Evolutionary conservation across 805 yeast genomes (phyloP).

Genomic region (Hanseniaspora nectarophila): DNA sequence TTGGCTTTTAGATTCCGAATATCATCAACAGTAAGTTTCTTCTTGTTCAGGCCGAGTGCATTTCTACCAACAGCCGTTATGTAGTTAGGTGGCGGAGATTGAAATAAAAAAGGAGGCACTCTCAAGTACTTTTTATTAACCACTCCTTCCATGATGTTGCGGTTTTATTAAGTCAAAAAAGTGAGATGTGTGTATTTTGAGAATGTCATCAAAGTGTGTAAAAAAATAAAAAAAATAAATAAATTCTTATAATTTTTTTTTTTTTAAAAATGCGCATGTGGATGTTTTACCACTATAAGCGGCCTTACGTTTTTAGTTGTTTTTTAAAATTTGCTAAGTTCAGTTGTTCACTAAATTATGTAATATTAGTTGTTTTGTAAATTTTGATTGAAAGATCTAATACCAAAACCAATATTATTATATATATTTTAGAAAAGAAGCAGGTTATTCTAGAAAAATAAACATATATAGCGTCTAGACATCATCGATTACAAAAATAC

Average conservation of each 20-base stretch:
- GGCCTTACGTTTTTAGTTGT: background rate
- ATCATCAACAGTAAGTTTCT: slow-evolving; percentile 53
- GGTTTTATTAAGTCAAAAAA: background rate
- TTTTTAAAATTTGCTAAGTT: too few species aligned
- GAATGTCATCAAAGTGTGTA: background rate
- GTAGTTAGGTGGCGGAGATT: slow-evolving; percentile 80
- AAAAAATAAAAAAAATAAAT: background rate
- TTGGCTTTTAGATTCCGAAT: slow-evolving; percentile 30
- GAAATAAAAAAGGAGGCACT: slow-evolving; percentile 57
- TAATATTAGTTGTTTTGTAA: too few species aligned
- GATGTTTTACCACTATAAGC: background rate
- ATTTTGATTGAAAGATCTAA: too few species aligned
- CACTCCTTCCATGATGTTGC: background rate
- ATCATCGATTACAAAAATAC: too few species aligned
- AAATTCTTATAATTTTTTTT: background rate
- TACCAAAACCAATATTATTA: too few species aligned
- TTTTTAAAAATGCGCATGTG: background rate
- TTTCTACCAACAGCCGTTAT: slow-evolving; percentile 92
- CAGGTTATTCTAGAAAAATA: too few species aligned
- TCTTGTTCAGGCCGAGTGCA: slow-evolving; percentile 82
- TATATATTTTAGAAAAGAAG: too few species aligned
- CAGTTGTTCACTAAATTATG: too few species aligned
- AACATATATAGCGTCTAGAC: too few species aligned
- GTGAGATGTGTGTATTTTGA: background rate
- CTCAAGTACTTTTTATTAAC: slow-evolving; percentile 26